Evolutionary conservation across 768 basidiomycete genomes (phyloP).

Genomic region (Lanmaoa pseudosensibilis): DNA sequence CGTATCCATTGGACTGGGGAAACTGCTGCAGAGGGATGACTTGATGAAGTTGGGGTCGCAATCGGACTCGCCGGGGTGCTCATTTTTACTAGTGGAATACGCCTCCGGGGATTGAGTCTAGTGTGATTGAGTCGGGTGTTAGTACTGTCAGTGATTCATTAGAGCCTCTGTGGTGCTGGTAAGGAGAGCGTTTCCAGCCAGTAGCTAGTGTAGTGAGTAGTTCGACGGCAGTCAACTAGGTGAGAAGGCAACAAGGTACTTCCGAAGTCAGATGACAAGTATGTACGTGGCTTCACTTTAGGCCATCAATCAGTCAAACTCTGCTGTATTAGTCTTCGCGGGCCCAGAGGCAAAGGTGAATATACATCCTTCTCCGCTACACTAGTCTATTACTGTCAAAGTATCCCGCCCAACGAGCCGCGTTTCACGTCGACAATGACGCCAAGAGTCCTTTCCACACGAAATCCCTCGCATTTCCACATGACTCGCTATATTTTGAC

Average conservation of each 20-base stretch:
- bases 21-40: not conserved
- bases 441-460: conserved; percentile 62
- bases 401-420: not conserved
- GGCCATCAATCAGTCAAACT: not conserved
- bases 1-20: conserved; percentile 8
- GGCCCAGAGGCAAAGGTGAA: not conserved
- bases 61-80: not conserved
- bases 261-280: not conserved
- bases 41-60: not conserved
- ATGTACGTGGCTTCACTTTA: not conserved
- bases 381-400: not conserved
- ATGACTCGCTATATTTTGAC: conserved; percentile 72
- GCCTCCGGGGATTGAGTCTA: not conserved
- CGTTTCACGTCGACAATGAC: conserved; percentile 25
- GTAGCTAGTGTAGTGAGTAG: too few relatives aligned
- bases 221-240: not conserved
- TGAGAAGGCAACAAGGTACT: not conserved
- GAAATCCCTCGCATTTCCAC: conserved; percentile 79
- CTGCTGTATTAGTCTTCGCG: not conserved
- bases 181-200: not conserved
- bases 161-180: not conserved
- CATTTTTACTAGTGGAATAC: not conserved
- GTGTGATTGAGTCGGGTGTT: too few relatives aligned
- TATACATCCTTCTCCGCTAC: not conserved
- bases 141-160: not conserved